These are phyloP conservation scores for Larix kaempferi DNA, from an alignment of 75 land plant species.

Conservation along the genomic window DNA sequence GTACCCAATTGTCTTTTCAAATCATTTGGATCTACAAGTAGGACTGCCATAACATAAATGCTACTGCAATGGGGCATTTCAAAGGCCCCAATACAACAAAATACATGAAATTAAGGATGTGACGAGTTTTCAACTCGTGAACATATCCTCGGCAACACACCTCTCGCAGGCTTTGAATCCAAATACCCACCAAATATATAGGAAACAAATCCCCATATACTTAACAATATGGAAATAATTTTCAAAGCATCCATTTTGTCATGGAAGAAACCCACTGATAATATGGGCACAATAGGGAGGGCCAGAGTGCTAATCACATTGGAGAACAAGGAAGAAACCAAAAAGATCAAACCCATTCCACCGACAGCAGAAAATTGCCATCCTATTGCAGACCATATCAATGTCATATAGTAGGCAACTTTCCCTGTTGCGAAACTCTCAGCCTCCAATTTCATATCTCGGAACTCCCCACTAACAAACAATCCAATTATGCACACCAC, in stretches of 20 bases:
- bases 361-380: constrained; percentile 52
- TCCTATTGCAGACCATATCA: constrained; percentile 51
- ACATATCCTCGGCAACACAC: too few relatives aligned
- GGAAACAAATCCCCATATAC: constrained; percentile 57
- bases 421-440: constrained; percentile 25
- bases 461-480: constrained; percentile 45
- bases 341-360: constrained; percentile 38
- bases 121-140: too few relatives aligned
- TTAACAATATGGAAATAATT: constrained; percentile 49
- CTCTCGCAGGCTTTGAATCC: constrained; percentile 1
- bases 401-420: constrained; percentile 41
- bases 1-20: too few relatives aligned
- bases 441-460: constrained; percentile 27
- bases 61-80: too few relatives aligned
- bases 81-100: too few relatives aligned
- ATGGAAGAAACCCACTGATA: constrained; percentile 55
- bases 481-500: constrained; percentile 39
- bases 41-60: too few relatives aligned
- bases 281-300: constrained; percentile 50
- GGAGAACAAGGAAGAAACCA: constrained; percentile 57
- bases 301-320: constrained; percentile 41
- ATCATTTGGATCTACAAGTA: too few relatives aligned
- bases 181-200: constrained; percentile 37
- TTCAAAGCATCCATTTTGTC: constrained; percentile 52
- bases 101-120: too few relatives aligned